Conservation (phyloP, 2,329 filamentous ascomycete species). For the Cladophialophora bantiana region DNA sequence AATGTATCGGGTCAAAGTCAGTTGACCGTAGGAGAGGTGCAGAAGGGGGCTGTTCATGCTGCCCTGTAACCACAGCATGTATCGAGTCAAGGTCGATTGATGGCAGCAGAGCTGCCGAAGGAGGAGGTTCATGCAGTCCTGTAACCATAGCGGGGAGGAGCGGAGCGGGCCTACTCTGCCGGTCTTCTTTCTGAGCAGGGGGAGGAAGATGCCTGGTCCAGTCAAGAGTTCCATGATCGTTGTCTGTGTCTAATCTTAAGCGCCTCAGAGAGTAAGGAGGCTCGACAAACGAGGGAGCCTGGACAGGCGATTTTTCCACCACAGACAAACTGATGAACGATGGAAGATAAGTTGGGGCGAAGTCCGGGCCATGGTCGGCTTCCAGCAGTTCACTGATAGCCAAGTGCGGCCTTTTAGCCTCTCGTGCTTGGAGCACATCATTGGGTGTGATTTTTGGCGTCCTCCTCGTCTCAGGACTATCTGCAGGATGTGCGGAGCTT, state of each 20-base stretch:
- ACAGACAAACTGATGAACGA: slow-evolving; percentile 58
- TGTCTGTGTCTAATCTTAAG: slow-evolving; percentile 51
- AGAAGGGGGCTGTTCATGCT: background rate
- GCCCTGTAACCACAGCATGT: background rate
- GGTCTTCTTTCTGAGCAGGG: slow-evolving; percentile 55
- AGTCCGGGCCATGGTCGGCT: slow-evolving; percentile 49
- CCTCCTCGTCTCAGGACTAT: slow-evolving; percentile 31
- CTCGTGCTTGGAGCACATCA: slow-evolving; percentile 38
- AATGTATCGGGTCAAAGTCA: background rate
- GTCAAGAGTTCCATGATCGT: slow-evolving; percentile 48
- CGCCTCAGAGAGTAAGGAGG: slow-evolving; percentile 51
- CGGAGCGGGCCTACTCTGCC: slow-evolving; percentile 53
- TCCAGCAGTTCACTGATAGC: slow-evolving; percentile 48
- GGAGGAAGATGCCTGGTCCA: slow-evolving; percentile 57
- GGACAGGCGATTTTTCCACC: slow-evolving; percentile 48
- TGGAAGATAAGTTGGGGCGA: slow-evolving; percentile 47
- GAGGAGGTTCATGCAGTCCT: slow-evolving; percentile 69
- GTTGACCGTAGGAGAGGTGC: background rate
- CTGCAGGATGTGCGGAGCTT: slow-evolving; percentile 13
- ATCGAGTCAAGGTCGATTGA: slow-evolving; percentile 61
- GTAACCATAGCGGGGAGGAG: slow-evolving; percentile 58
- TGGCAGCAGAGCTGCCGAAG: slow-evolving; percentile 66
- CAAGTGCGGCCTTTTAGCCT: slow-evolving; percentile 41
- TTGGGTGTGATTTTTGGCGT: slow-evolving; percentile 37
- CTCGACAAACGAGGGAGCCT: slow-evolving; percentile 35